Percentiles rank a stretch among this genome's conserved stretches.
Evolutionary conservation across 2,329 filamentous ascomycete species (phyloP).

Genomic region (Furcasterigmium furcatum): DNA sequence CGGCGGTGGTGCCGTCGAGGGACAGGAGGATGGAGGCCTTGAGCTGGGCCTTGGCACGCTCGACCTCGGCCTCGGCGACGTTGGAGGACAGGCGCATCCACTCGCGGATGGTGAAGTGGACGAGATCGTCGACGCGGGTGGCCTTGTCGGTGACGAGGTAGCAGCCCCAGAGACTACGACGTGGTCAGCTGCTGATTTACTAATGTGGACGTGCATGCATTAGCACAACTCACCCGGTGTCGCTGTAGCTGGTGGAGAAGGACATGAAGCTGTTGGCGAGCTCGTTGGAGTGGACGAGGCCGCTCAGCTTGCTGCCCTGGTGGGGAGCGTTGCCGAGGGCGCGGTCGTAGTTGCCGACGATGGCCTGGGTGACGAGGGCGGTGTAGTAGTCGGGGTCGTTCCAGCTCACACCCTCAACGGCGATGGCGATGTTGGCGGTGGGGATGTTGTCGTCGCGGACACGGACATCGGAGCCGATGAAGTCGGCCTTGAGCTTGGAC

Average conservation of each 20-base stretch:
- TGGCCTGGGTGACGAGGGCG: conserved; percentile 93
- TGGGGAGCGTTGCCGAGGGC: conserved; percentile 96
- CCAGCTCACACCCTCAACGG: conserved; percentile 99
- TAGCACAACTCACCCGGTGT: conserved; percentile 88
- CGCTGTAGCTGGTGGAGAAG: conserved; percentile 99
- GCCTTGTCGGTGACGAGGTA: conserved; percentile 93
- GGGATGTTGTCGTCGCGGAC: conserved; percentile 95
- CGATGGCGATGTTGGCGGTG: conserved; percentile 96
- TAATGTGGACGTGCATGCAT: too few species aligned
- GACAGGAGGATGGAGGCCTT: conserved; percentile 98
- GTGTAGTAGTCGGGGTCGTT: conserved; percentile 99
- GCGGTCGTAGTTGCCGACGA: conserved; percentile 99
- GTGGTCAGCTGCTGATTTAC: too few species aligned
- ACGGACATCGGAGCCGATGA: conserved; percentile 93
- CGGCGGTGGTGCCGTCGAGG: conserved; percentile 93
- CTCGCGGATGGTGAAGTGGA: conserved; percentile 97
- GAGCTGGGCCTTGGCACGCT: conserved; percentile 98
- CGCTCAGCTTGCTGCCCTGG: conserved; percentile 97
- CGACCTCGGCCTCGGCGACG: conserved; percentile 86
- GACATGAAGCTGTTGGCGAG: conserved; percentile 99
- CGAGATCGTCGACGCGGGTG: conserved; percentile 85
- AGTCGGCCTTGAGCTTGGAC: conserved; percentile 87
- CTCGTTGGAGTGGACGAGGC: conserved; percentile 89
- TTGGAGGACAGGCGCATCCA: conserved; percentile 92
- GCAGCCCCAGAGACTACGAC: conserved; percentile 99